Evolutionary conservation across 352 stramenopile species (phyloP), one percentile per base, ranked within the genome.

Genomic region (Pythium chondricola): DNA sequence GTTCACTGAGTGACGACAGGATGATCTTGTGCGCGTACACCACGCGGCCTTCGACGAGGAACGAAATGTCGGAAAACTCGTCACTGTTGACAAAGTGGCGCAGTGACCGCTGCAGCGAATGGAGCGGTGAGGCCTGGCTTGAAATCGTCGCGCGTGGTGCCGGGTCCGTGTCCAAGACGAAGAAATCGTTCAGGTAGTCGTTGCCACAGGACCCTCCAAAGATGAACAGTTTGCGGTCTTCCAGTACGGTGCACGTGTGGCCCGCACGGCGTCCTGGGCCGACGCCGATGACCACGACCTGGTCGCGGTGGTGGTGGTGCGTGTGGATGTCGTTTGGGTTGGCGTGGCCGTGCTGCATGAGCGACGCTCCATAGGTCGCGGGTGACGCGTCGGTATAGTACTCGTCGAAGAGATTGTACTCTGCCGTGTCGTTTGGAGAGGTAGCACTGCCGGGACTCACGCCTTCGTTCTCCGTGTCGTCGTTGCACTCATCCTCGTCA

Each of bases 121-220:
- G 68, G 27, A 65, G 58, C 27, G 79, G 88, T 2, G 74, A 92
- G 2, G 78, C 65, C 38, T 89, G 63, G 35, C 41, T 43, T 14
- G 76, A 90, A n/a, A 98, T 77, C 31, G 66, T 70, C 7, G 91
- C 82, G 1, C 75, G 61, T 25, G 89, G 91, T 31, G 82, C 71
- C 41, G 92, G 90, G 55, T 98, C 95, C 7, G 92, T 98, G 59
- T 98, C 93, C 16, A 98, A 70, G 35, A 96, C 80, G 52, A 93
- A 96, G 43, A 97, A 95, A 58, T 98, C 95, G 65, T 93, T 96
- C 7, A 98, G 67, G 61, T 98, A 97, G 38, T 97, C 84, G 48
- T 79, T 85, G 9, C 87, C 86, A 43, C 85, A 96, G 3, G 74
- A 94, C 11, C 95, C 93, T 32, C 93, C 93, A 73, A 98, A 98